Base-by-base conservation (phyloP, 2,329 filamentous ascomycete species). In the Calonectria hawksworthii region DNA sequence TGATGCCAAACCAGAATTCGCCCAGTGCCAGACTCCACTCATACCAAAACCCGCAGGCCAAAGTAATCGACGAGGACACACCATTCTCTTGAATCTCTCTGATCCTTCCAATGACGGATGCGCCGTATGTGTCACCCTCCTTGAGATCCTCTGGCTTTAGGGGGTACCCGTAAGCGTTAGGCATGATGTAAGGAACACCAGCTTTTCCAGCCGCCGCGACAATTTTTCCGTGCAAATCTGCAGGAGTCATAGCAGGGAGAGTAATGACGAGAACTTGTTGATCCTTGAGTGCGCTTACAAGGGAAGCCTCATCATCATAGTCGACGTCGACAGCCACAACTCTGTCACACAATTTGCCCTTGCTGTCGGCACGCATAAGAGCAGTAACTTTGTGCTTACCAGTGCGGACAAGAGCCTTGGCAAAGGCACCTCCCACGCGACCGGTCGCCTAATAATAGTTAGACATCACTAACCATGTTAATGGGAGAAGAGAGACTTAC, bases 261-360 rank as follows among this genome's bases (percentile, higher is more conserved):
- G 90, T 91, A 66, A 93, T 91, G 75, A 92, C 84, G 4, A 93
- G 84, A 38, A 87, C 87, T 18, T 93, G 87, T 73, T 92, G 90
- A 70, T 85, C 90, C 30, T 83, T 80, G 3, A 93, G 87, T 2
- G 90, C 90, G 0, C 82, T 80, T 0, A 89, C 84, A 9, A 93
- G 78, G 1, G 87, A 85, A 1, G 80, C 75, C 36, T 86, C 80
- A 52, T 88, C 83, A 30, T 85, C 81, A 73, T 90, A 90, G 79
- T 89, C 85, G 26, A 92, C 84, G 3, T 77, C 69, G 51, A 83
- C 84, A 26, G 85, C 78, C 1, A 82, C 82, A 26, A 90, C 84
- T 21, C 88, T 87, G 2, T 84, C 76, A 2, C 90, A 89, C 4
- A 90, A 77, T 18, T 78, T 83, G 72, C 80, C 84, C 0, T 75